phyloP scores from a whole-genome alignment of 164 flowering plant species.

The Chloranthus sessilifolius region DNA sequence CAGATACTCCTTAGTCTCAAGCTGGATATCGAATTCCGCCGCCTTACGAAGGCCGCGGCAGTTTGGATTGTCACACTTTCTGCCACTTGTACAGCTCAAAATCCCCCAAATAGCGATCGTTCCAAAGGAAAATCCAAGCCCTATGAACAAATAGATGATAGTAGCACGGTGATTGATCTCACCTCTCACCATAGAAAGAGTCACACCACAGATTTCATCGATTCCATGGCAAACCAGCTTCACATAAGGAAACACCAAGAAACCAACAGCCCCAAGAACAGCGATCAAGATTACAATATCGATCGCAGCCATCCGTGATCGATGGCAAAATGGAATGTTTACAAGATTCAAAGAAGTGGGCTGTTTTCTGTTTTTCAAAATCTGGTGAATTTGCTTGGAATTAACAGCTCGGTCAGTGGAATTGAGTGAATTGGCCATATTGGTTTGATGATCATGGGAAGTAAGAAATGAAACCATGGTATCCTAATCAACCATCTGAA shows the following conservation, averaged over 20 bases:
- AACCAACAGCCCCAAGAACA: slow-evolving; percentile 63
- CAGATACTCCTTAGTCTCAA: slow-evolving; percentile 74
- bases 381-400: slow-evolving; percentile 16
- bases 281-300: slow-evolving; percentile 71
- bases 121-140: slow-evolving; percentile 42
- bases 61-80: slow-evolving; percentile 61
- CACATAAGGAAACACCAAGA: slow-evolving; percentile 56
- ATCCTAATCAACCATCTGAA: no score
- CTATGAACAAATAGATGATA: slow-evolving; percentile 48
- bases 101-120: slow-evolving; percentile 44
- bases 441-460: background rate
- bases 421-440: slow-evolving; percentile 20
- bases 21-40: slow-evolving; percentile 83
- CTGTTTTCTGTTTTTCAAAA: slow-evolving; percentile 24
- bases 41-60: slow-evolving; percentile 75
- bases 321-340: slow-evolving; percentile 39
- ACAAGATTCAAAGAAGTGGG: slow-evolving; percentile 25
- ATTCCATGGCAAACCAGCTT: slow-evolving; percentile 21
- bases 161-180: slow-evolving; percentile 58
- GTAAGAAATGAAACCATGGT: no score
- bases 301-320: slow-evolving; percentile 49
- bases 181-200: slow-evolving; percentile 26
- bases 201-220: slow-evolving; percentile 22
- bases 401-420: slow-evolving; percentile 10
- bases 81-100: slow-evolving; percentile 21